Evolutionary conservation across 192 early-diverging fungal species (phyloP).

Genomic region (Coemansia interrupta): DNA sequence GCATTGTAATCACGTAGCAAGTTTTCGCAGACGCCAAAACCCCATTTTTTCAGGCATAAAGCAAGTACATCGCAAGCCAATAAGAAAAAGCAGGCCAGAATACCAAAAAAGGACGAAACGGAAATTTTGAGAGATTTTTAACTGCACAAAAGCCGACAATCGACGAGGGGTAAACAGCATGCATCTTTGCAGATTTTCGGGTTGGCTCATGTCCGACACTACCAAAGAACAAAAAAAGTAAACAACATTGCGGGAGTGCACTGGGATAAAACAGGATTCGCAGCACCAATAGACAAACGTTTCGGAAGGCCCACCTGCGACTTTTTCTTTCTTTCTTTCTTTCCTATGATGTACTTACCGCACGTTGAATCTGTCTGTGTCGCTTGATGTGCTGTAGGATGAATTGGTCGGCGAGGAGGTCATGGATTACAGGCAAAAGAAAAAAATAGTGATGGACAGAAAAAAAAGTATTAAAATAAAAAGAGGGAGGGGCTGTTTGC

Average conservation of each 20-base stretch:
- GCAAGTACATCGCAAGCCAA: neutral
- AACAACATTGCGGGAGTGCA: too few relatives aligned
- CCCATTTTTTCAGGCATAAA: neutral
- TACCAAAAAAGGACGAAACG: neutral
- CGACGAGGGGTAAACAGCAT: too few relatives aligned
- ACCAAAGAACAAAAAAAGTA: too few relatives aligned
- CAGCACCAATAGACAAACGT: neutral
- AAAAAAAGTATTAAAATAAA: neutral
- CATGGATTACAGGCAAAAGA: slow-evolving; percentile 1
- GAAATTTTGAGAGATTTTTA: too few relatives aligned
- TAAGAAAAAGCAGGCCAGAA: too few relatives aligned
- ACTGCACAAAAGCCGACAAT: too few relatives aligned
- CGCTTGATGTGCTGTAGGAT: slow-evolving; percentile 26
- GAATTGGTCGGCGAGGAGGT: slow-evolving; percentile 21
- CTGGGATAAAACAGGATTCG: neutral
- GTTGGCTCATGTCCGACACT: too few relatives aligned
- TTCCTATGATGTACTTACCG: slow-evolving; percentile 27
- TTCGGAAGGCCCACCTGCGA: neutral
- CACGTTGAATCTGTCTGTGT: slow-evolving; percentile 15
- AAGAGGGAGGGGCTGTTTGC: neutral
- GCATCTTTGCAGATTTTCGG: too few relatives aligned
- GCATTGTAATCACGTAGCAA: too few relatives aligned
- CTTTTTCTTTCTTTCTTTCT: too few relatives aligned
- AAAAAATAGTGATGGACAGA: neutral
- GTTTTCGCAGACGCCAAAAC: too few relatives aligned